A percentile compares a stretch with the other conserved stretches of the same genome.
These are phyloP conservation scores for Prunus campanulata DNA, from an alignment of 306 rosid species.

Conservation along the genomic window DNA sequence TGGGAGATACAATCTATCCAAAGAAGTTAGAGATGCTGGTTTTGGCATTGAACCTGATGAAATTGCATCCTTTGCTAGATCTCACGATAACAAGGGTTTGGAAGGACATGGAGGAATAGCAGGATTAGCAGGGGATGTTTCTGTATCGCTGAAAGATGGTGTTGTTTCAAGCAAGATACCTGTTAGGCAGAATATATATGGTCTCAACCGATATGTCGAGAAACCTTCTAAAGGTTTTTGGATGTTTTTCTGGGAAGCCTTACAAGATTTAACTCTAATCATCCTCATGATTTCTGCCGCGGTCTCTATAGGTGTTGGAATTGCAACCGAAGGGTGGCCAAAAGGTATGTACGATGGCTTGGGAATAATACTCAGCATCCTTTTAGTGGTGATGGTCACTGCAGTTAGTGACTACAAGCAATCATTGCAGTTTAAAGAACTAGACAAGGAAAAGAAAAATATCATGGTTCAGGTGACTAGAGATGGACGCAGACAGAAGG, in stretches of 20 bases:
- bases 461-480: constrained; percentile 73
- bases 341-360: constrained; percentile 86
- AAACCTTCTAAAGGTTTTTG: constrained; percentile 72
- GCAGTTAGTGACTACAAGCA: constrained; percentile 80
- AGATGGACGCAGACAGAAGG: constrained; percentile 61
- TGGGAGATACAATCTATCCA: constrained; percentile 35
- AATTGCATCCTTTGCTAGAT: constrained; percentile 55
- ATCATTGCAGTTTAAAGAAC: constrained; percentile 75
- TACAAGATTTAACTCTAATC: constrained; percentile 75
- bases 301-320: constrained; percentile 70
- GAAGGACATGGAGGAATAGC: constrained; percentile 46
- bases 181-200: constrained; percentile 52
- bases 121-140: constrained; percentile 56
- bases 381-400: constrained; percentile 74
- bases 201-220: constrained; percentile 51
- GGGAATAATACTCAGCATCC: constrained; percentile 70
- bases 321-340: constrained; percentile 81
- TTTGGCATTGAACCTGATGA: constrained; percentile 60
- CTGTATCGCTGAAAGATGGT: constrained; percentile 52
- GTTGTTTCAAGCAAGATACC: constrained; percentile 39
- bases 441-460: constrained; percentile 85
- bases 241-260: constrained; percentile 92
- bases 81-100: constrained; percentile 54
- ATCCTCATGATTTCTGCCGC: constrained; percentile 69
- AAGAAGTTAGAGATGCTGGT: constrained; percentile 59